These are phyloP conservation scores for Arabis hirsuta DNA, from an alignment of 345 rosid species.

Conservation along the genomic window DNA sequence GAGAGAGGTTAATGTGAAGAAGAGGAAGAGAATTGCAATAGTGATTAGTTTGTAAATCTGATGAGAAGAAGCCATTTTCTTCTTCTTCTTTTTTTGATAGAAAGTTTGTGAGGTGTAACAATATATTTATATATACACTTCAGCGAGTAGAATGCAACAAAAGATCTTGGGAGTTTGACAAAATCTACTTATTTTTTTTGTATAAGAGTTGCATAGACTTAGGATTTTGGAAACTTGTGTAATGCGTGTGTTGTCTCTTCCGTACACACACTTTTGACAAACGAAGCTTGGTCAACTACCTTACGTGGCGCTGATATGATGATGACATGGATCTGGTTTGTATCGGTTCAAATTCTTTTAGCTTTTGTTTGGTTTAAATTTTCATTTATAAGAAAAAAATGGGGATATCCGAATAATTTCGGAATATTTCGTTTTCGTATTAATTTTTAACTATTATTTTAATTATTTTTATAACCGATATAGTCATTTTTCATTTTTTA, in stretches of 20 bases:
- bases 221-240: not conserved
- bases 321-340: too few species aligned
- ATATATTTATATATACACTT: constrained; percentile 8
- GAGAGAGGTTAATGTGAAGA: constrained; percentile 9
- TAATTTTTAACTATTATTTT: too few species aligned
- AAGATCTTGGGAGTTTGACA: constrained; percentile 8
- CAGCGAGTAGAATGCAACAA: constrained; percentile 15
- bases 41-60: constrained; percentile 19
- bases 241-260: not conserved
- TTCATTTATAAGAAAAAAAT: too few species aligned
- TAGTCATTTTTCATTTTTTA: too few species aligned
- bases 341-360: too few species aligned
- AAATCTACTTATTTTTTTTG: not conserved
- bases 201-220: constrained; percentile 20
- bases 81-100: not conserved
- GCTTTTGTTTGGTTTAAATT: too few species aligned
- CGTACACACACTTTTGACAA: constrained; percentile 24
- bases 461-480: too few species aligned
- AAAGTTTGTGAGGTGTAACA: not conserved
- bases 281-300: not conserved
- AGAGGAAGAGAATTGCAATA: constrained; percentile 23
- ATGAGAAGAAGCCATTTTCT: constrained; percentile 20
- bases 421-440: too few species aligned
- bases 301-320: not conserved
- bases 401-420: too few species aligned